phyloP scores from a whole-genome alignment of 2,329 filamentous ascomycete species.

The Penicillium sp. region DNA sequence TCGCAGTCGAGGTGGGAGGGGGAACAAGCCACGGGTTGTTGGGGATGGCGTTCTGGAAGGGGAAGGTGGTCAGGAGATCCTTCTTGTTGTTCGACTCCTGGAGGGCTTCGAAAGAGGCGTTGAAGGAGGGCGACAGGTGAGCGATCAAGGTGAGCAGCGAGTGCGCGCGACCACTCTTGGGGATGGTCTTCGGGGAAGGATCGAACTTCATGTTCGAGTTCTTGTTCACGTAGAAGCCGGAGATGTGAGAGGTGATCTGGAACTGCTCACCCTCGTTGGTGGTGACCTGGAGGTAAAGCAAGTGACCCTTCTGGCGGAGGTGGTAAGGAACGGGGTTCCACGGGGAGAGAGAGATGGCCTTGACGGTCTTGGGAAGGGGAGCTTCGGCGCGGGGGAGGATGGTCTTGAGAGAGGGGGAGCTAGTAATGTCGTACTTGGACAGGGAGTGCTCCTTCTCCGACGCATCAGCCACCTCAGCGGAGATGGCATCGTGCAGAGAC shows the following conservation, averaged over 20 bases:
- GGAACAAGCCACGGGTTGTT: slow-evolving; percentile 86
- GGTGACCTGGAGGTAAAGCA: slow-evolving; percentile 79
- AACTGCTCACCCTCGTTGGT: slow-evolving; percentile 92
- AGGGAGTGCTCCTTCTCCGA: slow-evolving; percentile 48
- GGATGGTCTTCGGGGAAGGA: slow-evolving; percentile 66
- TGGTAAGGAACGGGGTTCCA: slow-evolving; percentile 96
- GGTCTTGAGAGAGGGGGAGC: slow-evolving; percentile 57
- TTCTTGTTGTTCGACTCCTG: slow-evolving; percentile 76
- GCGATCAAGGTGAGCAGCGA: slow-evolving; percentile 74
- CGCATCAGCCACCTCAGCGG: slow-evolving; percentile 38
- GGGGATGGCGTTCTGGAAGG: slow-evolving; percentile 89
- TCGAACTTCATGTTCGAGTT: slow-evolving; percentile 93
- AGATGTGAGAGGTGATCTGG: slow-evolving; percentile 86
- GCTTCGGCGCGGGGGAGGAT: slow-evolving; percentile 62
- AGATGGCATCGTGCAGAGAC: slow-evolving; percentile 75
- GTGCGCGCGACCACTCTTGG: slow-evolving; percentile 68
- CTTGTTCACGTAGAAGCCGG: slow-evolving; percentile 95
- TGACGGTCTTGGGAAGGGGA: slow-evolving; percentile 77
- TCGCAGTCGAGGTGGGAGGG: slow-evolving; percentile 51
- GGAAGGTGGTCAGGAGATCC: slow-evolving; percentile 85
- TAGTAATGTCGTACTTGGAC: slow-evolving; percentile 67
- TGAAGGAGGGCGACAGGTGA: slow-evolving; percentile 74
- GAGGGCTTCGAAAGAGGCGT: slow-evolving; percentile 63
- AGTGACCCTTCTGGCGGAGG: slow-evolving; percentile 79
- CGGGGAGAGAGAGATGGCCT: slow-evolving; percentile 74